Conservation (phyloP, 352 stramenopile genomes). For the Globisporangium spiculum region DNA sequence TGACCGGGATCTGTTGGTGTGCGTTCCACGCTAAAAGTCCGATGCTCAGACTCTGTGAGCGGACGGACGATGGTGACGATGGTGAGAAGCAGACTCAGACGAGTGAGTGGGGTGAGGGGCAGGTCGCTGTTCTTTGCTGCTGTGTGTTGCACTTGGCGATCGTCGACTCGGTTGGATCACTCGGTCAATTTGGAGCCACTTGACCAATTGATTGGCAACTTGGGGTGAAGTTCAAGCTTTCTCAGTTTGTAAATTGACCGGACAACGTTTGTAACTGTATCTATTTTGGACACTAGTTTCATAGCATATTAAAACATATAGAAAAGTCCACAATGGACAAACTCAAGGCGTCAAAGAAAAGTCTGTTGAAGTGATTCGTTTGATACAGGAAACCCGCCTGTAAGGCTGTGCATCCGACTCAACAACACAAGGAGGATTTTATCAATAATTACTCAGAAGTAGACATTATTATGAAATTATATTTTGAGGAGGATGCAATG, state of each 20-base stretch:
- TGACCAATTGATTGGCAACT: too few species aligned
- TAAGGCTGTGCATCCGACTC: too few species aligned
- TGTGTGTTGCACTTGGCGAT: background rate
- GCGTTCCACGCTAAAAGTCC: background rate
- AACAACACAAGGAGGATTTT: too few species aligned
- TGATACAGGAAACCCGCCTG: background rate
- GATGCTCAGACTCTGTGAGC: background rate
- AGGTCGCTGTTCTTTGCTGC: background rate
- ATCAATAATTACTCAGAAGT: too few species aligned
- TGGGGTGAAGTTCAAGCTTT: background rate
- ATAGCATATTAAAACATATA: background rate
- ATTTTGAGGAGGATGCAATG: too few species aligned
- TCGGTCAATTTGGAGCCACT: too few species aligned
- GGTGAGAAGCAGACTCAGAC: background rate
- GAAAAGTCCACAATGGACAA: background rate
- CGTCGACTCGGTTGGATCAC: too few species aligned
- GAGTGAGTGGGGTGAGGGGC: background rate
- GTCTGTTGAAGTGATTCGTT: background rate
- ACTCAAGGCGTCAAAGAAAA: background rate
- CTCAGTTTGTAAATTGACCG: background rate
- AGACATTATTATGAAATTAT: too few species aligned
- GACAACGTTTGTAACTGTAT: background rate
- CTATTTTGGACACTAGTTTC: background rate
- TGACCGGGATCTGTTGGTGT: background rate
- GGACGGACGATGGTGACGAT: background rate